These are phyloP conservation scores for Boletus rubropictus DNA, from an alignment of 768 basidiomycete genomes.

Conservation along the genomic window DNA sequence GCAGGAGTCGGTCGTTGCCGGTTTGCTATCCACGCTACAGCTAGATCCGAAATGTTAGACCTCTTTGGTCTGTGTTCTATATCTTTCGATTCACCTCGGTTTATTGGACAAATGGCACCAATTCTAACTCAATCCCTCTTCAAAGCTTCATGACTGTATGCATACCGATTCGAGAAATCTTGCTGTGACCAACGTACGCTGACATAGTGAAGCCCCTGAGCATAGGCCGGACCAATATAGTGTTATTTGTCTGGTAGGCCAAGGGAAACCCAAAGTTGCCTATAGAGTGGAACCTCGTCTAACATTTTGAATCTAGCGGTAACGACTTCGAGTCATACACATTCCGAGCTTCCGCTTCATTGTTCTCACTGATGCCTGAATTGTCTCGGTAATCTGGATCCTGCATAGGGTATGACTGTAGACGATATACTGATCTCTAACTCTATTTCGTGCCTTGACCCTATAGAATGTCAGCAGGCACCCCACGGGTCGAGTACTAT, in stretches of 20 bases:
- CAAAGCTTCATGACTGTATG: neutral
- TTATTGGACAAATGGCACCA: neutral
- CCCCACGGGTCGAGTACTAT: neutral
- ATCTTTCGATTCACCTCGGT: neutral
- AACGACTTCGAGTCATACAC: too few species aligned
- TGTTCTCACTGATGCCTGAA: neutral
- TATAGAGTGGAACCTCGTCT: neutral
- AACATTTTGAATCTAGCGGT: neutral
- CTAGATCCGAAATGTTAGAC: neutral
- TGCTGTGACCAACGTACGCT: neutral
- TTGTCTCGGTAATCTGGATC: neutral
- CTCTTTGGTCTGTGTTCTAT: neutral
- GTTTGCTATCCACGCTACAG: neutral
- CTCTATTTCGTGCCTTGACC: slow-evolving; percentile 8
- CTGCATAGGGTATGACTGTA: neutral
- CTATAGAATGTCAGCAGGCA: neutral
- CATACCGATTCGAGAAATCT: neutral
- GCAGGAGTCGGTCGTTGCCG: neutral
- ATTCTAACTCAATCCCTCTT: neutral
- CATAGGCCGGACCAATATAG: neutral
- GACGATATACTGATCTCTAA: neutral
- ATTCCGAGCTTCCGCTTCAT: neutral
- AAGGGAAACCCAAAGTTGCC: neutral
- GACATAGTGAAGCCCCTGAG: neutral
- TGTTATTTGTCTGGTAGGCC: neutral